Percentiles rank a stretch among this genome's conserved stretches.
These are phyloP conservation scores for Cordyceps militaris DNA, from an alignment of 2,329 filamentous ascomycete species.

Conservation along the genomic window DNA sequence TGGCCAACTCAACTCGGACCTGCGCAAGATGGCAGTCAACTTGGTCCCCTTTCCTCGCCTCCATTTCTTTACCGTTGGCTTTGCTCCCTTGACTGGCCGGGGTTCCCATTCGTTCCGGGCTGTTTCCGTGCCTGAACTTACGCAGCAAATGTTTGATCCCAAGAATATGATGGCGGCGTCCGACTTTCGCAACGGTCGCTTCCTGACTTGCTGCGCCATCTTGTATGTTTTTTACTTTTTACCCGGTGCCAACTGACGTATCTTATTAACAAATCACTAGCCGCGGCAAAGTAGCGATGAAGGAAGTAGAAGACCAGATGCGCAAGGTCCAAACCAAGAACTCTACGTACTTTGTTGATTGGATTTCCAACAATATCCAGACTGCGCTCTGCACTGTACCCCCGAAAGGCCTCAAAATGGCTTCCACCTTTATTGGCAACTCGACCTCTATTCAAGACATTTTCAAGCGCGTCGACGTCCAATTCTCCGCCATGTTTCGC, in stretches of 20 bases:
- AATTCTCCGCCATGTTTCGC: constrained; percentile 99
- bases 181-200: constrained; percentile 99
- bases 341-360: constrained; percentile 98
- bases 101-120: constrained; percentile 90
- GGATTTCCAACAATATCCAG: constrained; percentile 99
- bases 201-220: constrained; percentile 98
- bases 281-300: constrained; percentile 99
- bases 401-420: constrained; percentile 97
- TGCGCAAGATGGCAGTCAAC: constrained; percentile 99
- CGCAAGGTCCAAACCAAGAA: constrained; percentile 99
- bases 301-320: constrained; percentile 99
- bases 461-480: constrained; percentile 99
- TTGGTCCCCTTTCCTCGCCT: constrained; percentile 94
- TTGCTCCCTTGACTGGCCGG: constrained; percentile 88
- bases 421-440: constrained; percentile 97
- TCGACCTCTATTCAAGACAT: constrained; percentile 99
- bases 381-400: constrained; percentile 98
- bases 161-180: constrained; percentile 99
- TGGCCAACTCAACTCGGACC: constrained; percentile 98
- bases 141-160: constrained; percentile 99
- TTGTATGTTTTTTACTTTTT: constrained; percentile 40
- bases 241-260: constrained; percentile 28
- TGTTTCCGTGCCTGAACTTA: constrained; percentile 93
- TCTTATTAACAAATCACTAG: constrained; percentile 21
- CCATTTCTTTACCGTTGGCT: constrained; percentile 99